phyloP scores from a whole-genome alignment of 805 yeast species.

The Ogataea paradorogensis region DNA sequence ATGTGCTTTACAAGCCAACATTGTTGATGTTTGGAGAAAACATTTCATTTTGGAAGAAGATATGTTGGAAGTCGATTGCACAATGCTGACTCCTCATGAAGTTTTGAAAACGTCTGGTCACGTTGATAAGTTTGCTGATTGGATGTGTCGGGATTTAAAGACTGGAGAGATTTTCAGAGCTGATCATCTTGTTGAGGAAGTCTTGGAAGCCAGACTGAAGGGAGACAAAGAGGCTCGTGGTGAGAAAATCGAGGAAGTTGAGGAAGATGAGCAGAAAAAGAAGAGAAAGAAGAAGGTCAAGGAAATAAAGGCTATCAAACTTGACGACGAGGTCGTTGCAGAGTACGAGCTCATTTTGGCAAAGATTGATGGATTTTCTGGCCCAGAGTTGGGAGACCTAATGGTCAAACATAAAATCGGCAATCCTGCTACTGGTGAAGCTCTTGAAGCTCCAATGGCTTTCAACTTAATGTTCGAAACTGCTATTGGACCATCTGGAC shows the following conservation, averaged over 20 bases:
- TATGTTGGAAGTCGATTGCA: slow-evolving; percentile 97
- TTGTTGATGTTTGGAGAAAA: slow-evolving; percentile 94
- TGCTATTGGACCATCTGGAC: slow-evolving; percentile 98
- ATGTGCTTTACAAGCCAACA: slow-evolving; percentile 95
- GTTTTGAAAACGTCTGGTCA: slow-evolving; percentile 98
- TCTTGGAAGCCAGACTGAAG: slow-evolving; percentile 89
- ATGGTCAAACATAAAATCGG: slow-evolving; percentile 79
- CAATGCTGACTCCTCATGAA: slow-evolving; percentile 97
- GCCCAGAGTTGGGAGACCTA: slow-evolving; percentile 86
- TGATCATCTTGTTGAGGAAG: slow-evolving; percentile 97
- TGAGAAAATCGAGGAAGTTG: slow-evolving; percentile 57
- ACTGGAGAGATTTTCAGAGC: slow-evolving; percentile 99
- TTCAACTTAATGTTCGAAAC: slow-evolving; percentile 99
- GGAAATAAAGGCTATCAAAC: slow-evolving; percentile 84
- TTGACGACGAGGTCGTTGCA: slow-evolving; percentile 72
- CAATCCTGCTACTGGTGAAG: slow-evolving; percentile 88
- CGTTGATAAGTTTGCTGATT: slow-evolving; percentile 97
- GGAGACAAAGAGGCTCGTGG: slow-evolving; percentile 99
- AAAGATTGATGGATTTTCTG: slow-evolving; percentile 92
- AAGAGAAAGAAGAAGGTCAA: slow-evolving; percentile 95
- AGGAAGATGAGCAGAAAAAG: slow-evolving; percentile 74
- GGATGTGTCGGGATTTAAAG: slow-evolving; percentile 96
- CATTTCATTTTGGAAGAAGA: slow-evolving; percentile 97
- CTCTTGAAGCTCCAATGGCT: slow-evolving; percentile 85
- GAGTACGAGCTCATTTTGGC: slow-evolving; percentile 89